Base-by-base conservation (phyloP, 352 stramenopile species). In the Halophytophthora polymorphica region DNA sequence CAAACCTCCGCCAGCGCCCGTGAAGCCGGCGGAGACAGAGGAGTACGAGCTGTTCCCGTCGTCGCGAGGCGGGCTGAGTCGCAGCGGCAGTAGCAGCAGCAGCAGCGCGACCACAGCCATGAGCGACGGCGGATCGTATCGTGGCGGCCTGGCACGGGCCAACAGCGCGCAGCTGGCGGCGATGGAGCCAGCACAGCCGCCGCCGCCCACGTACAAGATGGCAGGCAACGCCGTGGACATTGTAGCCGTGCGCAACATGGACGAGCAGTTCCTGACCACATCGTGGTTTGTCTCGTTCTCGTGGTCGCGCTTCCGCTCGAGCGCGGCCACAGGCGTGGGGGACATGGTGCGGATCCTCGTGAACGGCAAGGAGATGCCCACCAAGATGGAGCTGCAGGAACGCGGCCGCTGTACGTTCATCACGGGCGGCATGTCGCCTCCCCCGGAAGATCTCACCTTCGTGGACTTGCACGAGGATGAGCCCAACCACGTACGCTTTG, bases 141-240 rank as follows among this genome's bases (percentile, higher is more conserved):
- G 31, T 21, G 29, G 42, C 42, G 33, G 44, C 29, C n/a, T 54
- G 15, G 18, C 55, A n/a, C 28, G 49, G 47, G 38, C 53, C 21
- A 53, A 61, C 39, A 56, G 61, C 19, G 56, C 56, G 39, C 56
- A 53, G 40, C 47, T 55, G 22, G 48, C 31, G 14, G 3, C 28
- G 0, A 17, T n/a, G n/a, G 33, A 39, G 14, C 14, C 61, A 11
- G 17, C 50, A 28, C 53, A 67, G 28, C 23, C 48, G 17, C 11
- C 56, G 11, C 38, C 58, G 13, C 67, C 73, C n/a, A 45, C 66
- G 53, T 84, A 86, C 65, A 89, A 88, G 38, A 77, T 81, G 58
- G 65, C 72, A 4, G 83, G 83, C 35, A 93, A 93, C 61, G 78
- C 79, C 0, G 69, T 93, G 10, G 83, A 93, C 34, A 84, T 93